Evolutionary conservation across 805 yeast species (phyloP).

Genomic region (Suhomyces canberraensis): DNA sequence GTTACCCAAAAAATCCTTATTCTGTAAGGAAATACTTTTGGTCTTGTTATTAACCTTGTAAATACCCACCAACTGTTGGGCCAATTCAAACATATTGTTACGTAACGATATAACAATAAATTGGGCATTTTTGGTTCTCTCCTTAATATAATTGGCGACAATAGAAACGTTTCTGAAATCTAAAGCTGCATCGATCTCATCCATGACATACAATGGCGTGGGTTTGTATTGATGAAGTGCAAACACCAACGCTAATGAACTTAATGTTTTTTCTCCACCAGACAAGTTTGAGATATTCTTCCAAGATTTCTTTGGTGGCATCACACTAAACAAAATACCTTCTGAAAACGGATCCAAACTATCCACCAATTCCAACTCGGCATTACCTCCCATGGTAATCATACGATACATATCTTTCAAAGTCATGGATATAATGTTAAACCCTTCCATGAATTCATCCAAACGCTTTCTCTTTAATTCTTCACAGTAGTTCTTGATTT

Average conservation of each 20-base stretch:
- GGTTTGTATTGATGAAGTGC: slow-evolving; percentile 96
- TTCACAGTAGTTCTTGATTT: slow-evolving; percentile 57
- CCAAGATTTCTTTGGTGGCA: slow-evolving; percentile 99
- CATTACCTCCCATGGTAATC: slow-evolving; percentile 99
- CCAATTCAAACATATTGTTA: slow-evolving; percentile 96
- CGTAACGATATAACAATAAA: slow-evolving; percentile 92
- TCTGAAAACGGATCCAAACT: slow-evolving; percentile 97
- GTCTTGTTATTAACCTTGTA: slow-evolving; percentile 93
- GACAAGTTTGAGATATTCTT: slow-evolving; percentile 89
- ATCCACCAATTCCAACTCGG: slow-evolving; percentile 93
- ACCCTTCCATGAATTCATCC: slow-evolving; percentile 92
- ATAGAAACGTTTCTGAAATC: slow-evolving; percentile 96
- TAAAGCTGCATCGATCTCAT: slow-evolving; percentile 97
- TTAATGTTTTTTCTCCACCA: slow-evolving; percentile 96
- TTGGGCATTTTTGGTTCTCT: slow-evolving; percentile 93
- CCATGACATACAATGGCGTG: slow-evolving; percentile 97
- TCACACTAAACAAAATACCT: slow-evolving; percentile 93
- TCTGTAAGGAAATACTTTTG: slow-evolving; percentile 72
- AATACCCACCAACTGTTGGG: slow-evolving; percentile 91
- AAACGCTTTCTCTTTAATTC: slow-evolving; percentile 68
- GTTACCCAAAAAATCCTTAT: slow-evolving; percentile 45
- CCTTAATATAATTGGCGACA: slow-evolving; percentile 95
- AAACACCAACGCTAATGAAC: slow-evolving; percentile 92
- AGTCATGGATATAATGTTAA: slow-evolving; percentile 78
- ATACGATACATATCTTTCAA: slow-evolving; percentile 96